phyloP scores from a whole-genome alignment of 805 yeast species.

The Zygoascus biomembranicola region DNA sequence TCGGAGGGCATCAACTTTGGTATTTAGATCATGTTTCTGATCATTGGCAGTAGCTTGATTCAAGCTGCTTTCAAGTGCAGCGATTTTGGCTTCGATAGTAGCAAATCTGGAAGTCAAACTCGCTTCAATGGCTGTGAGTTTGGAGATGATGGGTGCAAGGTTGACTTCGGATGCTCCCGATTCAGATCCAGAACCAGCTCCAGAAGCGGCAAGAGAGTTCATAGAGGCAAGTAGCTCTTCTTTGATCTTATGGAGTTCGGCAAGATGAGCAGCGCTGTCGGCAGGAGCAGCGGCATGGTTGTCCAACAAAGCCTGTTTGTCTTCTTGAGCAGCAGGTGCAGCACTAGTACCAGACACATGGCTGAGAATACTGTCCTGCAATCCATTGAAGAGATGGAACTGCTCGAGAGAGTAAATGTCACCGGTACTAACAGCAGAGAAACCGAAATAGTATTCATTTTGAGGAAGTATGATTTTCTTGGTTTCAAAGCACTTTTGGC shows the following conservation, averaged over 20 bases:
- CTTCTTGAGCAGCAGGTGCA: background rate
- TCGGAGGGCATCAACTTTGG: conserved; percentile 12
- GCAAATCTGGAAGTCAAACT: background rate
- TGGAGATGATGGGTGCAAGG: background rate
- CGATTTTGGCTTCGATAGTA: background rate
- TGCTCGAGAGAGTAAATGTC: conserved; percentile 16
- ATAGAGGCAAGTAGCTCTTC: background rate
- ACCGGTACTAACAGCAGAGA: conserved; percentile 24
- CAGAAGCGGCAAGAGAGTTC: background rate
- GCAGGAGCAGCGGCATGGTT: background rate
- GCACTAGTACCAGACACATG: background rate
- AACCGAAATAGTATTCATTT: conserved; percentile 25
- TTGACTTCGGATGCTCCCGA: background rate
- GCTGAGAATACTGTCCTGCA: background rate
- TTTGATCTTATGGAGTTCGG: background rate
- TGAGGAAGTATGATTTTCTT: conserved; percentile 27
- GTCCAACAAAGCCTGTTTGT: background rate
- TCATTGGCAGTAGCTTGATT: background rate
- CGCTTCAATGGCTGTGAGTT: background rate
- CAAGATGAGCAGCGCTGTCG: background rate
- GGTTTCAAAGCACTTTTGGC: conserved; percentile 30
- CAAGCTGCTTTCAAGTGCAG: background rate
- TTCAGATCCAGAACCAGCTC: background rate
- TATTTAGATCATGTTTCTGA: conserved; percentile 10
- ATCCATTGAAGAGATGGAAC: conserved; percentile 11